Evolutionary conservation across 768 basidiomycete species (phyloP), one percentile per base, ranked within the genome.

Genomic region (Russula dissimulans): DNA sequence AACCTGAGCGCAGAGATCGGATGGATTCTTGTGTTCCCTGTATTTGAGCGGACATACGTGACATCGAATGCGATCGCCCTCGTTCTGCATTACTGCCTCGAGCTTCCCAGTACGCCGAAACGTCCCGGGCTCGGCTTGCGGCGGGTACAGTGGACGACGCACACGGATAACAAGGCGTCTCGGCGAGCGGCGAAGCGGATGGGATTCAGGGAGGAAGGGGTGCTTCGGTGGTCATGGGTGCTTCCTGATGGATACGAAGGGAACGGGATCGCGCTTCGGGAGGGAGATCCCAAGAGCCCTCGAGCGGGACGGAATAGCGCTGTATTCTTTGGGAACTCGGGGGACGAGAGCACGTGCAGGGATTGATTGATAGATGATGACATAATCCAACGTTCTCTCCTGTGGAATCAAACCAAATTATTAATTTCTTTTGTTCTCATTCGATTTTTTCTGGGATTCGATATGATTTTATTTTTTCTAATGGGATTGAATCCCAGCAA

Each of bases 251-350:
- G 55, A 1, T 26, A 8, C 29, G 58, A 63, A 22, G 50, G 60
- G 10, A 39, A 61, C 22, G 58, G 61, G 46, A 38, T 45, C 14
- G 29, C 34, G 17, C 3, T 69, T 0, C 59, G 70, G 17, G 64
- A 58, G 22, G 70, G 66, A 3, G 72, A 73, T 49, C 62, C 75
- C 10, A 67, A 59, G 45, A 56, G 60, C 5, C 68, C 66, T 2
- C 68, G 68, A 44, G 60, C 66, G 0, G 79, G 79, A 5, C 73
- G 82, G 52, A 76, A 87, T 67, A 78, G 79, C 4, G 73, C 73
- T 0, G 54, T 79, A n/a, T 66, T 86, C 29, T 72, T 56, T 87
- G 84, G 83, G 79, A 81, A 50, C 64, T 63, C 7, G 76, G 76
- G 29, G 72, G 64, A 1, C 73, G 68, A 61, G 74, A 77, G 50